Evolutionary conservation across 148 eudicot species (phyloP), one percentile per base, ranked within the genome.

Genomic region (Vaccinium macrocarpon): DNA sequence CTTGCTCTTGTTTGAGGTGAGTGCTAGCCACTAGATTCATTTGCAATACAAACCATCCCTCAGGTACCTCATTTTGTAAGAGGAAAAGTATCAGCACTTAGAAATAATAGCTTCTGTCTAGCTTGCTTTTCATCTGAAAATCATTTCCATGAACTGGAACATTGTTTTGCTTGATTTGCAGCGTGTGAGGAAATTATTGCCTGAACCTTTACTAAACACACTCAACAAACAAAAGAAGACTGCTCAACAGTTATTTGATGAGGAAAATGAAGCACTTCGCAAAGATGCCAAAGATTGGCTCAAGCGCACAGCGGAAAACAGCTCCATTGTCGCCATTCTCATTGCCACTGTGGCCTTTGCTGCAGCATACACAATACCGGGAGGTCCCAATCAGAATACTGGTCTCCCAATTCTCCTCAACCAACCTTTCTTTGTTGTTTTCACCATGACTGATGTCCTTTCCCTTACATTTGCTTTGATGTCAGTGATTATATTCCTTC

Each of bases 301-400:
- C 7, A 68, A 81, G 76, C 57, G 83, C 19, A 81, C 83, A 3
- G 59, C 83, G 0, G 76, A 81, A 68, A 18, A 81, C 38, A 16
- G 83, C 76, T 81, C 83, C 8, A 14, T 81, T 48, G 83, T 81
- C 0, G 83, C 83, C 2, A 42, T 81, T 6, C 76, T 81, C 48
- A 81, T 81, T 50, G 83, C 76, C 15, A 81, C 83, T 9, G 83
- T 81, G 18, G 83, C 83, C 25, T 81, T 81, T 49, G 76, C 83
- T 13, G 83, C 83, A 5, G 83, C 83, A 48, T 81, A 81, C 76
- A 81, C 76, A 1, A 51, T 81, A 27, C 83, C 83, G 0, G 83
- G 83, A 23, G 83, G 83, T 10, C n/a, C 83, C 12, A 68, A 50
- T n/a, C 59, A 68, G 5, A 14, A 0, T 0, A 81, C 83, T 25